phyloP scores from a whole-genome alignment of 2,329 filamentous ascomycete genomes.

The Esteya vermicola region DNA sequence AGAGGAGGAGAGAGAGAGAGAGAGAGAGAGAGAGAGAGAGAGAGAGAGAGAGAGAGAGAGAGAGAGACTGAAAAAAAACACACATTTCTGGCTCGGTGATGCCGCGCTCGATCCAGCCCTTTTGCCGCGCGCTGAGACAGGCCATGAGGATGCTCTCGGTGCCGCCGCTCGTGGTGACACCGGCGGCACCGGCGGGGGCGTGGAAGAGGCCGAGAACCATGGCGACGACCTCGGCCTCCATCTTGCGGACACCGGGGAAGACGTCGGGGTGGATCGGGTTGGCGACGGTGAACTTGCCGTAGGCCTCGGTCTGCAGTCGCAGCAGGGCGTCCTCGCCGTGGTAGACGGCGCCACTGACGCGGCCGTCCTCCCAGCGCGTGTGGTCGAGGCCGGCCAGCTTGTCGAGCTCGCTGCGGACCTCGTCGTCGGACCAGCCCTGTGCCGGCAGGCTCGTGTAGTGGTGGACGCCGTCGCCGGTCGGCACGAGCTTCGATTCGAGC shows the following conservation, averaged over 20 bases:
- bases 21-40: not conserved
- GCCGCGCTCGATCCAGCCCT: conserved; percentile 70
- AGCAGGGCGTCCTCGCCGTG: conserved; percentile 77
- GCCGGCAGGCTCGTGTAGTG: conserved; percentile 66
- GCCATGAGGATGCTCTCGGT: conserved; percentile 97
- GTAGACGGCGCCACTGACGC: conserved; percentile 89
- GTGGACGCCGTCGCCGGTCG: conserved; percentile 45
- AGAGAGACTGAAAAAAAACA: conserved; percentile 16
- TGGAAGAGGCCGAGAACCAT: conserved; percentile 91
- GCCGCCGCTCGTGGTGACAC: conserved; percentile 81
- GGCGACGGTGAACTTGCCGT: conserved; percentile 83
- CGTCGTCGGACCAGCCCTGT: conserved; percentile 69
- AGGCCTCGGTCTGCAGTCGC: conserved; percentile 80
- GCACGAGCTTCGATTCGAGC: conserved; percentile 71
- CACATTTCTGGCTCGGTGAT: conserved; percentile 92
- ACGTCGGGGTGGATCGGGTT: conserved; percentile 98
- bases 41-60: not conserved
- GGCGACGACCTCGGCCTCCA: conserved; percentile 95
- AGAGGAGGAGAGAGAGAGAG: not conserved
- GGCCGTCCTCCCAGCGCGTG: conserved; percentile 91
- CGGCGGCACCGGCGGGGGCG: conserved; percentile 69
- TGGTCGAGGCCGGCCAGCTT: conserved; percentile 77
- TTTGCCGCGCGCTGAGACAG: conserved; percentile 77
- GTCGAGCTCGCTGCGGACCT: conserved; percentile 65
- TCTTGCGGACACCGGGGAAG: conserved; percentile 94